Percentiles rank a stretch among this genome's conserved stretches.
Conservation (phyloP, 2,329 filamentous ascomycete species). For the Talaromyces rugulosus region DNA sequence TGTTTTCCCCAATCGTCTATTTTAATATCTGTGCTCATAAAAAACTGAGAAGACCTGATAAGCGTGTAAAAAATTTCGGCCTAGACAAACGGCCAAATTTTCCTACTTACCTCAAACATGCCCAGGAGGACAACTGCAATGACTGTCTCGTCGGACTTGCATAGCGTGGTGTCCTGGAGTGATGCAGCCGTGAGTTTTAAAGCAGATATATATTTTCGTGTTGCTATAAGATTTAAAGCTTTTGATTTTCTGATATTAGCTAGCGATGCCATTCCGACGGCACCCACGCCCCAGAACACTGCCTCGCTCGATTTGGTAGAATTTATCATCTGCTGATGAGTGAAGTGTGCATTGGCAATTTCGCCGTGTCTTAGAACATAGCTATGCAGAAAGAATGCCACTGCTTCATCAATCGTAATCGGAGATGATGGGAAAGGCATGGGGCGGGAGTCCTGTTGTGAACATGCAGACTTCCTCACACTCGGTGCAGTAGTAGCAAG, state of each 20-base stretch:
- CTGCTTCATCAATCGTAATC: not conserved
- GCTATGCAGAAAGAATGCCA: not conserved
- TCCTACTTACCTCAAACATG: not conserved
- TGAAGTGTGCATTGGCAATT: not conserved
- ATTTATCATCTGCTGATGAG: not conserved
- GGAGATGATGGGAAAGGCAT: not conserved
- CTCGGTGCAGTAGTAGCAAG: not conserved
- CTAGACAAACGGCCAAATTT: not conserved
- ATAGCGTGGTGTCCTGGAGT: not conserved
- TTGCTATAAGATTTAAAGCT: not conserved
- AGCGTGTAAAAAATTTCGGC: not conserved
- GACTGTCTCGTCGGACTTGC: not conserved
- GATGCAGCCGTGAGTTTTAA: not conserved
- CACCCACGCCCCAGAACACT: not conserved
- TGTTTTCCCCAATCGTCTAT: not conserved
- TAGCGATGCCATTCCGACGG: not conserved
- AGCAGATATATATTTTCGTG: not conserved
- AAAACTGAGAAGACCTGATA: not conserved
- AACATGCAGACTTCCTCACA: not conserved
- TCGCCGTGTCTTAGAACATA: not conserved
- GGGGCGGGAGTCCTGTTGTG: not conserved
- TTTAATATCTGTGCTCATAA: not conserved
- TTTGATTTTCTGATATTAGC: not conserved
- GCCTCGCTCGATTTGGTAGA: not conserved
- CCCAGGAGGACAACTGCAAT: not conserved